Evolutionary conservation across 805 yeast genomes (phyloP), one percentile per base, ranked within the genome.

Genomic region (Yamadazyma paraphyllophila): DNA sequence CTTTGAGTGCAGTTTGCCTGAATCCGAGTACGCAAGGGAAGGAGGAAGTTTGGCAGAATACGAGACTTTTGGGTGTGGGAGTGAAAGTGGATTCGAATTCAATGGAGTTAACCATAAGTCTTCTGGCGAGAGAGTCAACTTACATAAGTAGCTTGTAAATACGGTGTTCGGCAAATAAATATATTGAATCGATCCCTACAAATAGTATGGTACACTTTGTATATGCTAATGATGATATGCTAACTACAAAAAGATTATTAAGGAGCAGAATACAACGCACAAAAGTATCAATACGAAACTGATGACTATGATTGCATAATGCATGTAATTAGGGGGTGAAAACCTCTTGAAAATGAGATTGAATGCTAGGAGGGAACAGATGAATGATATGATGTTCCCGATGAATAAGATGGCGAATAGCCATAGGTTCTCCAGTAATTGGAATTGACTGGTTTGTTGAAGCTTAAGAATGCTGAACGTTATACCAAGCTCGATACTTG

Each of bases 401-500:
- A 67, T 45, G 4, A 58, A 42, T 41, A 71, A 58, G 6, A 66
- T 48, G 7, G 63, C 42, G 25, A 69, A 51, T 41, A 71, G 58
- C 57, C 69, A 58, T 8, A 65, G 47, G 47, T 70, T 71, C 44
- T 68, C 61, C 30, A 52, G 38, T 11, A 67, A 39, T 17, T 52
- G 46, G 41, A 69, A 61, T 41, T 55, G 55, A 27, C 55, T 56
- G 39, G 36, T 37, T 13, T 48, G 30, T 7, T 51, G 54, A 14
- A 60, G 50, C 27, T 58, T 54, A 13, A 56, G 35, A 14, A 71
- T 56, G 13, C 67, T 60, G 48, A 63, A 66, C 9, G 70, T 58
- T 29, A 71, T 67, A 5, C 76, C 76, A 20, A 69, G 53, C 45
- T 67, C 71, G 14, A 71, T 60, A 7, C 74, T 72, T 5, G 71